phyloP scores from a whole-genome alignment of 2,329 filamentous ascomycete genomes.

The Colletotrichum sansevieriae region DNA sequence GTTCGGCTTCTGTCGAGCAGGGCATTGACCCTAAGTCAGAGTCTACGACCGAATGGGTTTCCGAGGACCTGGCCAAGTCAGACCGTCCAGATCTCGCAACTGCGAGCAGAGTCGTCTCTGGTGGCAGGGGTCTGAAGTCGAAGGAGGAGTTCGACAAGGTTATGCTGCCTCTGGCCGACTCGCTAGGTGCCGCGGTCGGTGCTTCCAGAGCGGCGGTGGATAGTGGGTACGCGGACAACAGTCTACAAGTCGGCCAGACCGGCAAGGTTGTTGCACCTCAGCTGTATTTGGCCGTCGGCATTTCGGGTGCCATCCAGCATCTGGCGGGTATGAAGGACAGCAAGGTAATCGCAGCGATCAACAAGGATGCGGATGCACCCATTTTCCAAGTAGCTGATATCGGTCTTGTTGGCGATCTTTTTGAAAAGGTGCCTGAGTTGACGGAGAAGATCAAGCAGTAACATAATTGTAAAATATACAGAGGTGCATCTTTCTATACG shows the following conservation, averaged over 20 bases:
- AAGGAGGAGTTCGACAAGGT: slow-evolving; percentile 97
- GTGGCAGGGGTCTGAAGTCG: slow-evolving; percentile 94
- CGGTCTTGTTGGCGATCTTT: slow-evolving; percentile 93
- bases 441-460: slow-evolving; percentile 87
- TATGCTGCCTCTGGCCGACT: slow-evolving; percentile 92
- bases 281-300: slow-evolving; percentile 94
- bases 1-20: slow-evolving; percentile 82
- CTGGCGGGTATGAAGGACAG: slow-evolving; percentile 99
- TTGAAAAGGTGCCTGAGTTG: slow-evolving; percentile 94
- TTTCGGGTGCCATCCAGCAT: slow-evolving; percentile 98
- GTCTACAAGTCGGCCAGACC: slow-evolving; percentile 96
- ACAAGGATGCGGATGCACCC: slow-evolving; percentile 96
- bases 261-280: slow-evolving; percentile 98
- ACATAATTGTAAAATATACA: slow-evolving; percentile 11
- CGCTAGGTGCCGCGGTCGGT: slow-evolving; percentile 94
- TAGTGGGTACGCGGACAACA: slow-evolving; percentile 98
- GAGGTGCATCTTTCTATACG: slow-evolving; percentile 11
- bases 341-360: slow-evolving; percentile 99
- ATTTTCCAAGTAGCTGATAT: slow-evolving; percentile 99
- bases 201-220: slow-evolving; percentile 96
- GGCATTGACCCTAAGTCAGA: slow-evolving; percentile 86
- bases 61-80: slow-evolving; percentile 91
- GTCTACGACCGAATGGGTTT: slow-evolving; percentile 86
- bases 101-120: slow-evolving; percentile 91
- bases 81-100: slow-evolving; percentile 94